Base-by-base conservation (phyloP, 345 rosid species). In the Trapa bicornis region DNA sequence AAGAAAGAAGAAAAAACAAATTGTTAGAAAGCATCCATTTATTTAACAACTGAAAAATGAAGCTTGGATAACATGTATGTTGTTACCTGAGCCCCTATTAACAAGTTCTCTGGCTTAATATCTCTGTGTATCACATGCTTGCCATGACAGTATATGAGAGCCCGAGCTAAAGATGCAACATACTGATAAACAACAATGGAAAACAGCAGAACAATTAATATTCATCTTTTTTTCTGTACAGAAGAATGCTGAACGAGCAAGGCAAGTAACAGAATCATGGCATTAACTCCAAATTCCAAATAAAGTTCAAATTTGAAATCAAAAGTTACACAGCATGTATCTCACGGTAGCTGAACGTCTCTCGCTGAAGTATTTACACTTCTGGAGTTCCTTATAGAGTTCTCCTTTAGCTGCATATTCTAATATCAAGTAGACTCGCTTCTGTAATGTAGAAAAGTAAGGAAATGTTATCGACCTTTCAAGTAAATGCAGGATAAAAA, bases 91-190 rank as follows among this genome's bases (percentile, higher is more conserved):
- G 90, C 87, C 70, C 96, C 99, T 65, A 87, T 76, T 57, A 95
- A 74, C 33, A 91, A 85, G 71, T 95, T 95, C 79, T 95, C 99
- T 61, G 99, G 99, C 68, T 95, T 95, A 48, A 95, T 95, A 68
- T 95, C 99, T 82, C 99, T 72, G 84, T 95, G 99, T 53, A 95
- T 95, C 50, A 95, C 94, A 77, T 95, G 99, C 79, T 95, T 95
- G 52, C 99, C 96, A 79, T 95, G 99, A 78, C 99, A 95, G 73
- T 91, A 95, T 63, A 95, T 91, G 81, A 95, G 89, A 17, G 97
- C 99, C 60, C 96, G 87, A 64, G 99, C 97, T 75, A 95, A 77
- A 0, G 97, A 91, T 17, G 99, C 99, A 70, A 95, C 97, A 79
- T 95, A 91, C 99, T 95, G 78, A 52, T 70, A 41, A 73, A 56